Base-by-base conservation (phyloP, 306 rosid genomes). In the Ammopiptanthus mongolicus region DNA sequence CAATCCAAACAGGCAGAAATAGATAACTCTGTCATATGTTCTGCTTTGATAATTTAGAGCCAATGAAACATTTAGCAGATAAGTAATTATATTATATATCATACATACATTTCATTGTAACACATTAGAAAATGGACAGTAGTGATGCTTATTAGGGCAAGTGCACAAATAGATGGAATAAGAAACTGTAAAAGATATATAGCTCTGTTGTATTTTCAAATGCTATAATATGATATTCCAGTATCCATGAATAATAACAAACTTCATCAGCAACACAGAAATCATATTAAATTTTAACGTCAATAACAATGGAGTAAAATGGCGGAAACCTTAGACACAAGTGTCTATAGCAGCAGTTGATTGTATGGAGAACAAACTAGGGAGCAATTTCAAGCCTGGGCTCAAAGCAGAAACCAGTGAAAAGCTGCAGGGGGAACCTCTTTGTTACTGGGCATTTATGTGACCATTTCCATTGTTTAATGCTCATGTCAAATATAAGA, bases 331-430 rank as follows among this genome's bases (percentile, higher is more conserved):
- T 53, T 72, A 62, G 83, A 55, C 50, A 66, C 69, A 60, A 14
- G 12, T 52, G 71, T 39, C 63, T 62, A 82, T 18, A 71, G 65
- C 82, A 80, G 86, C 71, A 14, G 37, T 65, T 34, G 81, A 70
- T 74, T 67, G 34, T 74, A 42, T 78, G 22, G 48, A 19, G 63
- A 48, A 77, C 64, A 73, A 76, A 65, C 87, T 83, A 95, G 11
- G 99, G 98, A 77, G 88, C 71, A 76, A 88, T 77, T 81, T 90
- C 91, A 65, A 96, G 99, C 85, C 98, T 83, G 5, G 99, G 99
- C 76, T 92, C 98, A 3, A 96, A 96, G 88, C 97, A 90, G 77
- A 96, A 96, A 15, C 99, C 99, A 33, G 93, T 86, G 64, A 96
- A 96, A 29, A 96, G 91, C 88, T 96, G 99, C 61, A 96, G 90